These are phyloP conservation scores for Entomortierella lignicola DNA, from an alignment of 192 early-diverging fungal genomes.

Conservation along the genomic window DNA sequence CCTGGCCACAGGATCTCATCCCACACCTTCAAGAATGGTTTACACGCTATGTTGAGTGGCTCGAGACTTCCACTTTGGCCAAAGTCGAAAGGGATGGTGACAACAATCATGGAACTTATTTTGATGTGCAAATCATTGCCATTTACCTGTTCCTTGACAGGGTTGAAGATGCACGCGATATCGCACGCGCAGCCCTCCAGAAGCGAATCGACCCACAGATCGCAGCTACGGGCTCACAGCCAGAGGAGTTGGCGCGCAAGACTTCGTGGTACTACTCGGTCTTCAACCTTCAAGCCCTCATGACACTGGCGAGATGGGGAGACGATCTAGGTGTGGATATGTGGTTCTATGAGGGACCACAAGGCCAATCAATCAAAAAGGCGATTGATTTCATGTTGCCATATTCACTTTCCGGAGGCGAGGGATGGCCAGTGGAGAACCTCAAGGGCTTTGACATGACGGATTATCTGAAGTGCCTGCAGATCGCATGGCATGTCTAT, in stretches of 20 bases:
- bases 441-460: slow-evolving; percentile 57
- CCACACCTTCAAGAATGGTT: slow-evolving; percentile 55
- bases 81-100: slow-evolving; percentile 39
- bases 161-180: slow-evolving; percentile 33
- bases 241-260: slow-evolving; percentile 58
- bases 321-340: slow-evolving; percentile 55
- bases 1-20: slow-evolving; percentile 46
- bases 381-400: slow-evolving; percentile 67
- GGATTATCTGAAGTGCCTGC: slow-evolving; percentile 56
- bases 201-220: slow-evolving; percentile 59
- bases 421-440: slow-evolving; percentile 63
- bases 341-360: slow-evolving; percentile 57
- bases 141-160: slow-evolving; percentile 62
- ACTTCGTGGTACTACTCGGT: slow-evolving; percentile 64
- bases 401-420: slow-evolving; percentile 56
- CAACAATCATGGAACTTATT: slow-evolving; percentile 71
- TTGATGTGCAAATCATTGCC: slow-evolving; percentile 63
- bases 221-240: slow-evolving; percentile 52
- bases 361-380: slow-evolving; percentile 58
- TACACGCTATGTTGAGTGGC: slow-evolving; percentile 54
- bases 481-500: slow-evolving; percentile 64
- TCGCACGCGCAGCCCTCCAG: slow-evolving; percentile 31
- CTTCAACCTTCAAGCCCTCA: slow-evolving; percentile 62
- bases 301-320: slow-evolving; percentile 55
- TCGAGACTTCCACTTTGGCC: slow-evolving; percentile 48